Conservation (phyloP, 2,329 filamentous ascomycete genomes). For the Berkeleyomyces rouxiae region DNA sequence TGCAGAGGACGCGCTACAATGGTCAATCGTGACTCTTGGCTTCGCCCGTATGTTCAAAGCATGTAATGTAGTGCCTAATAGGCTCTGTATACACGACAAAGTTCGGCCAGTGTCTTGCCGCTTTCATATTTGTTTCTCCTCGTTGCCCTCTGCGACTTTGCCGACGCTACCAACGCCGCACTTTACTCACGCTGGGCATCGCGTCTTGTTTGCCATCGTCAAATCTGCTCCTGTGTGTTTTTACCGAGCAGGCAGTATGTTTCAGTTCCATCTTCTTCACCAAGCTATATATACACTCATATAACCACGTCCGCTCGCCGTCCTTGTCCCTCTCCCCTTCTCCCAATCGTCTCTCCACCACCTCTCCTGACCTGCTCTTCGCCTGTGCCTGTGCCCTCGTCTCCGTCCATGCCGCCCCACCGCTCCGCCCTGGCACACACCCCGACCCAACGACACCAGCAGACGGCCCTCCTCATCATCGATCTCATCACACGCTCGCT, state of each 20-base stretch:
- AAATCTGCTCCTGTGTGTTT: not conserved
- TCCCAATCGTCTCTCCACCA: not conserved
- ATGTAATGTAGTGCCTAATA: too few species aligned
- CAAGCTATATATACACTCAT: not conserved
- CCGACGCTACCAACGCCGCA: not conserved
- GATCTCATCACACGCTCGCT: conserved; percentile 4
- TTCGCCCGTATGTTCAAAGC: not conserved
- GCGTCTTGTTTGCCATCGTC: not conserved
- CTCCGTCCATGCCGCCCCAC: conserved; percentile 1
- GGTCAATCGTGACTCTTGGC: not conserved
- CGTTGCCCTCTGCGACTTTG: not conserved
- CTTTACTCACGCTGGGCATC: not conserved
- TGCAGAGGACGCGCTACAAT: not conserved
- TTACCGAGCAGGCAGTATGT: not conserved
- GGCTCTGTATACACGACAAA: too few species aligned
- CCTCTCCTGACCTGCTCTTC: not conserved
- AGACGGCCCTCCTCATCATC: conserved; percentile 3
- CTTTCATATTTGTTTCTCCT: not conserved
- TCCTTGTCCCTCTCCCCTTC: not conserved
- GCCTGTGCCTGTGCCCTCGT: not conserved
- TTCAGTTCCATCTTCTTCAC: not conserved
- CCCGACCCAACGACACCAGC: not conserved
- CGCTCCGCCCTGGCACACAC: not conserved
- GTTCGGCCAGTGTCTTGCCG: too few species aligned
- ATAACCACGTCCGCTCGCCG: not conserved